phyloP scores from a whole-genome alignment of 176 grass and related monocot genomes.

The Thalia dealbata region DNA sequence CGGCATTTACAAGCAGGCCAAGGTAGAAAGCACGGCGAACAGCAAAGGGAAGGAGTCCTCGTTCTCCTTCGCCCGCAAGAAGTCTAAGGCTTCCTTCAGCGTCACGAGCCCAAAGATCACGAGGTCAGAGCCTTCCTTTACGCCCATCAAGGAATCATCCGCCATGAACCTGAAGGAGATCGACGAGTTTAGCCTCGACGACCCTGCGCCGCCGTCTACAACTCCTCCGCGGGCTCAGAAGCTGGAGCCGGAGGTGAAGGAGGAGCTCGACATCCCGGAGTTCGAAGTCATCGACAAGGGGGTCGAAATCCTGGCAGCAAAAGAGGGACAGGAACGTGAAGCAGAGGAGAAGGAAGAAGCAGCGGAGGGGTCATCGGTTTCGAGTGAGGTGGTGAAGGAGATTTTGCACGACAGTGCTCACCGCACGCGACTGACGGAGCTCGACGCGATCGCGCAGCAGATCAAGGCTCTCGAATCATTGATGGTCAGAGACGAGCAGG shows the following conservation, averaged over 20 bases:
- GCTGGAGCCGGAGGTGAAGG: conserved; percentile 23
- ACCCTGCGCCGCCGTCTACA: conserved; percentile 21
- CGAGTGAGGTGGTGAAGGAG: conserved; percentile 84
- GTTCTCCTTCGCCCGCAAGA: conserved; percentile 47
- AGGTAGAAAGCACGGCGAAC: neutral
- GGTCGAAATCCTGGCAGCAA: conserved; percentile 50
- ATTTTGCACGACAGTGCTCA: conserved; percentile 63
- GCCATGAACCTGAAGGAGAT: conserved; percentile 52
- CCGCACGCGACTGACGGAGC: conserved; percentile 53
- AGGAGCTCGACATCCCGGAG: conserved; percentile 64
- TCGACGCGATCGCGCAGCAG: conserved; percentile 83
- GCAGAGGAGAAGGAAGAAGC: conserved; percentile 15
- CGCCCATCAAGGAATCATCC: conserved; percentile 26
- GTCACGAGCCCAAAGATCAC: conserved; percentile 64
- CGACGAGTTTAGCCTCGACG: conserved; percentile 85
- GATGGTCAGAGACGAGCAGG: conserved; percentile 36
- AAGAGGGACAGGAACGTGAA: conserved; percentile 20
- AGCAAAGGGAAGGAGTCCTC: conserved; percentile 19
- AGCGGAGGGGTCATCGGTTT: neutral
- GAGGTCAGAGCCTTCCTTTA: conserved; percentile 28
- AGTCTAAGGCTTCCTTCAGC: conserved; percentile 74
- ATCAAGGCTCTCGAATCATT: conserved; percentile 79
- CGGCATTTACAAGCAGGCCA: conserved; percentile 54
- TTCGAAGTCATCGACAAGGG: conserved; percentile 89
- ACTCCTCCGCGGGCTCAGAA: conserved; percentile 21